Evolutionary conservation across 176 grass and related monocot species (phyloP).

Genomic region (Lolium multiflorum): DNA sequence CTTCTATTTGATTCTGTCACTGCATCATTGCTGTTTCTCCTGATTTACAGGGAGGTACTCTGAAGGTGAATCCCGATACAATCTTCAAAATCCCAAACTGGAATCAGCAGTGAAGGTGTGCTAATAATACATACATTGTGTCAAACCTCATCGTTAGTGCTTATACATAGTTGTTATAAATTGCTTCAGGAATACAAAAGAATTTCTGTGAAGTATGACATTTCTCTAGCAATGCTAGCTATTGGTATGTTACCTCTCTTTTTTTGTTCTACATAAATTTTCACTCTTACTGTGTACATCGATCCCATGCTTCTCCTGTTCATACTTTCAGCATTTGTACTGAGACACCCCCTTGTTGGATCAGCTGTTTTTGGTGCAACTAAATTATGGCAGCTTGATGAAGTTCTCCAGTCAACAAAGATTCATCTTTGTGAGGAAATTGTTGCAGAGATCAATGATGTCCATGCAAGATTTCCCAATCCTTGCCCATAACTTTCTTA

Average conservation of each 20-base stretch:
- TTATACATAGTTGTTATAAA: slow-evolving; percentile 36
- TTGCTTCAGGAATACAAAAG: slow-evolving; percentile 69
- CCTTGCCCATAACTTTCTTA: slow-evolving; percentile 61
- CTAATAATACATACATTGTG: not conserved
- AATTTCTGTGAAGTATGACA: slow-evolving; percentile 60
- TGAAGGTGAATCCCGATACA: slow-evolving; percentile 93
- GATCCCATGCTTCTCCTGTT: not conserved
- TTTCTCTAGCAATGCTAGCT: slow-evolving; percentile 73
- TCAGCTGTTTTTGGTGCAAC: slow-evolving; percentile 82
- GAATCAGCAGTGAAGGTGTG: slow-evolving; percentile 66
- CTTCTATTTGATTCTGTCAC: not conserved
- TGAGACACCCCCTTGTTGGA: slow-evolving; percentile 76
- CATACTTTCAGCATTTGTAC: slow-evolving; percentile 57
- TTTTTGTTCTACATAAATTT: not conserved
- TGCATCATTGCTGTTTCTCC: slow-evolving; percentile 6
- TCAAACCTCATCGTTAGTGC: not conserved
- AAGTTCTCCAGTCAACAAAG: slow-evolving; percentile 59
- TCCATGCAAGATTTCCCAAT: slow-evolving; percentile 70
- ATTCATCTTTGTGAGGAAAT: slow-evolving; percentile 56
- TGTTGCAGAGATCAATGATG: slow-evolving; percentile 65
- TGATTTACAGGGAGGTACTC: slow-evolving; percentile 74
- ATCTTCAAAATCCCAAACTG: slow-evolving; percentile 64
- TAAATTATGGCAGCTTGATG: slow-evolving; percentile 72
- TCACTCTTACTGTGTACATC: not conserved
- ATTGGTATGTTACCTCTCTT: slow-evolving; percentile 53